Evolutionary conservation across 208 protist species (phyloP).

Genomic region (Leishmania amazonensis): DNA sequence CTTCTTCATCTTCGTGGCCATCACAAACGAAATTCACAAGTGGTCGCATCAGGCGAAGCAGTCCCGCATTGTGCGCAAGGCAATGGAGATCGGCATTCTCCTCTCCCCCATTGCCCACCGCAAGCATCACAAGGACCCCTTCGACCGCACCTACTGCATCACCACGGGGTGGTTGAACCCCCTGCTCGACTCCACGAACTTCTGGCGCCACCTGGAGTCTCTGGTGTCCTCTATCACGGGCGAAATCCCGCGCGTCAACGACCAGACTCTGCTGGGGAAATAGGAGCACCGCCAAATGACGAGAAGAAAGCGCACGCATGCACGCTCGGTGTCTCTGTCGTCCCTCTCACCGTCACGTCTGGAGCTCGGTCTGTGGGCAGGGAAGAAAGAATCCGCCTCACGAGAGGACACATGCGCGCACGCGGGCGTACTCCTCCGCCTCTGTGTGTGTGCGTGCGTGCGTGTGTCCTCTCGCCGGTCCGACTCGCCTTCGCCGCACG

Average conservation of each 20-base stretch:
- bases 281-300: constrained; percentile 20
- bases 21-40: constrained; percentile 96
- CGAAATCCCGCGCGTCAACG: constrained; percentile 79
- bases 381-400: too few relatives aligned
- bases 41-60: constrained; percentile 90
- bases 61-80: constrained; percentile 48
- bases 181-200: constrained; percentile 82
- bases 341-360: too few relatives aligned
- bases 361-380: not conserved
- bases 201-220: constrained; percentile 87
- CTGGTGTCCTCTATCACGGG: constrained; percentile 85
- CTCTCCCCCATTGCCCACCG: constrained; percentile 87
- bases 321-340: too few relatives aligned
- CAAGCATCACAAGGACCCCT: constrained; percentile 91
- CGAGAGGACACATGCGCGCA: too few relatives aligned
- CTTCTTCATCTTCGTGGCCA: constrained; percentile 77
- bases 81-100: constrained; percentile 81
- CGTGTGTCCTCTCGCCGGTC: not conserved
- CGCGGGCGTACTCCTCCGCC: not conserved
- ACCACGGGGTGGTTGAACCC: constrained; percentile 96
- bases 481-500: not conserved
- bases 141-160: constrained; percentile 95
- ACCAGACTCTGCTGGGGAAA: constrained; percentile 79
- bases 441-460: not conserved
- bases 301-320: not conserved